Evolutionary conservation across 805 yeast species (phyloP).

Genomic region (Yamadazyma laniorum): DNA sequence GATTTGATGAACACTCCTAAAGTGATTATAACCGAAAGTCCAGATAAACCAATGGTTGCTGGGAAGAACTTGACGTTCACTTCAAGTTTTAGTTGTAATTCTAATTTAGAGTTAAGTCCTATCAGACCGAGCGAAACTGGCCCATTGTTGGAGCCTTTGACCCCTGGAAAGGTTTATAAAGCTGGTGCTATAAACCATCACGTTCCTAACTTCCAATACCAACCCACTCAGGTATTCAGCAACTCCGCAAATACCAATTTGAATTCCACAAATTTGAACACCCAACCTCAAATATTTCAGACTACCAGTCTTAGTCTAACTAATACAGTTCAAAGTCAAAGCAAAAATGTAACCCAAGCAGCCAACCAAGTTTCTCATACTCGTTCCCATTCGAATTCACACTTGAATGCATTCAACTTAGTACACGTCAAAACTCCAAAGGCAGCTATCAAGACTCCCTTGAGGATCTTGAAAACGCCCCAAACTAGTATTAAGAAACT

Average conservation of each 20-base stretch:
- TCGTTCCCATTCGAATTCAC: constrained; percentile 9
- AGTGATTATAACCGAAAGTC: constrained; percentile 31
- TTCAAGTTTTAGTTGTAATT: constrained; percentile 64
- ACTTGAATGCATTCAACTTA: background rate
- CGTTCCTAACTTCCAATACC: constrained; percentile 11
- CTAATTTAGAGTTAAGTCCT: constrained; percentile 65
- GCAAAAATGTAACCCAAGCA: background rate
- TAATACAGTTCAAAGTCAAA: background rate
- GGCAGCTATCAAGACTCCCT: constrained; percentile 32
- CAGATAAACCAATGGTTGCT: constrained; percentile 40
- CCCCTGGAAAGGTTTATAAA: constrained; percentile 42
- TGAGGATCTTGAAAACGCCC: constrained; percentile 38
- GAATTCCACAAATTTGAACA: background rate
- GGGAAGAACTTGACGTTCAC: constrained; percentile 50
- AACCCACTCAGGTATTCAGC: constrained; percentile 5
- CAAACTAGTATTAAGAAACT: constrained; percentile 46
- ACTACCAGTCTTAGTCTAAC: too few species aligned
- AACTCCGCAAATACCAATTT: constrained; percentile 3
- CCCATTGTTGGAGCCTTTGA: constrained; percentile 62
- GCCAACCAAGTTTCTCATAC: constrained; percentile 7
- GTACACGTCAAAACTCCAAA: constrained; percentile 32
- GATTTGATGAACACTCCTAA: constrained; percentile 20
- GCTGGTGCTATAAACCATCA: constrained; percentile 17
- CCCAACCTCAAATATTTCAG: background rate
- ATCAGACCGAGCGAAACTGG: constrained; percentile 58